Base-by-base conservation (phyloP, 2,329 filamentous ascomycete species). In the Cryphonectria parasitica region DNA sequence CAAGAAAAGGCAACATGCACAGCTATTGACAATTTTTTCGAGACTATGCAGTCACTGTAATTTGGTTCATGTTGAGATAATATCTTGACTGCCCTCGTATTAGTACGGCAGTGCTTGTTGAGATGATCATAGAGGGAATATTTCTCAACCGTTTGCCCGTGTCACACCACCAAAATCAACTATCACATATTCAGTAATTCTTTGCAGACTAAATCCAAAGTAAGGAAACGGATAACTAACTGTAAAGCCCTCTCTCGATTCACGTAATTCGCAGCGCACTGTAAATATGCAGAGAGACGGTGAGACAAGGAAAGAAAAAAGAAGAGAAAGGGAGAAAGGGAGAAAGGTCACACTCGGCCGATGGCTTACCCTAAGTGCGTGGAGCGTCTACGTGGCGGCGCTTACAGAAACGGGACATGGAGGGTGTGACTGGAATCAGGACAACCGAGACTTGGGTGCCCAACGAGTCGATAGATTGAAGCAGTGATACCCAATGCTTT, bases 401-500 rank as follows among this genome's bases (percentile, higher is more conserved):
- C 66, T 68, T 68, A 68, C n/a, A 22, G 58, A 43, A 36, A 64
- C 22, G 54, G 54, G 45, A 28, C 22, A 36, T 63, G 56, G 39
- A n/a, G 66, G 56, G 45, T 52, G 19, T 68, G 66, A 63, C 41
- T 68, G 66, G 43, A 62, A 36, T 17, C 5, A 39, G 41, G 25
- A 19, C 36, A 36, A 67, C 25, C 56, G 54, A 49, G 66, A 62
- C 66, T 63, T 63, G 41, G 31, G 28, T 68, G 66, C 66, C 66
- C 66, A 63, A 68, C 66, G 31, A 45, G 66, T 52, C 66, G 43
- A 63, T 67, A 61, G 58, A 61, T 43, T 58, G 66, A 58, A 62
- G 66, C 66, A 68, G 25, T 68, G 66, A 43, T 68, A 68, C 66
- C 66, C 66, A 63, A 68, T 68, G 52, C 43, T 19, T 62, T 19